A percentile compares a stretch with the other conserved stretches of the same genome.
phyloP scores from a whole-genome alignment of 208 protist genomes.

The Novymonas esmeraldas region DNA sequence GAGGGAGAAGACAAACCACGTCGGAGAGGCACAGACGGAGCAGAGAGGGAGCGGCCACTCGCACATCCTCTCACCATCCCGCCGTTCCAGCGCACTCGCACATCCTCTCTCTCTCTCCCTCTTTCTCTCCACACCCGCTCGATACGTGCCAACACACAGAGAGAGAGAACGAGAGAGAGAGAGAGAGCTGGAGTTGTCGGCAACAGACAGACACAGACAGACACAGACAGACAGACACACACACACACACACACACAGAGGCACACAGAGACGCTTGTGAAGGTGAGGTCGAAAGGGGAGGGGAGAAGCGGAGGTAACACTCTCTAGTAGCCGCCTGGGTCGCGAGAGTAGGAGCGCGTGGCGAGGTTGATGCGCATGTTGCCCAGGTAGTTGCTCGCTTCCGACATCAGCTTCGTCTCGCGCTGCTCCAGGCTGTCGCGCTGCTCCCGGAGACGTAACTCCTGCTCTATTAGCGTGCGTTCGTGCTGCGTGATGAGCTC shows the following conservation, averaged over 20 bases:
- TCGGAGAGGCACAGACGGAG: too few species aligned
- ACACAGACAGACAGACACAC: neutral
- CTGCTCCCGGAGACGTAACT: slow-evolving; percentile 88
- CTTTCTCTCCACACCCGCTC: too few species aligned
- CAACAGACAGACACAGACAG: slow-evolving; percentile 6
- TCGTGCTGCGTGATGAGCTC: slow-evolving; percentile 89
- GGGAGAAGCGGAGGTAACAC: too few species aligned
- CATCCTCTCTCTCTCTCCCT: too few species aligned
- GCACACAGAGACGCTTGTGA: neutral
- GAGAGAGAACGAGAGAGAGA: neutral
- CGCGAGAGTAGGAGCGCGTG: slow-evolving; percentile 67
- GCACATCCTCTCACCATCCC: too few species aligned
- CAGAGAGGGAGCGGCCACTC: too few species aligned
- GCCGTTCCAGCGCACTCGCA: too few species aligned
- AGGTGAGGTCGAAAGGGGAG: too few species aligned
- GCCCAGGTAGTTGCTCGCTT: slow-evolving; percentile 83
- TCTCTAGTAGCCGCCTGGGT: slow-evolving; percentile 45
- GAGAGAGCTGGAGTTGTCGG: slow-evolving; percentile 2
- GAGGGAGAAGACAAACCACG: too few species aligned
- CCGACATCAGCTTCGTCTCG: slow-evolving; percentile 87
- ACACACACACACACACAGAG: neutral
- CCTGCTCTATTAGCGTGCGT: slow-evolving; percentile 88
- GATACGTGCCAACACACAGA: too few species aligned
- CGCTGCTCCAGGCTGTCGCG: slow-evolving; percentile 87
- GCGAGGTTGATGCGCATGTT: slow-evolving; percentile 71